Conservation (phyloP, 768 basidiomycete species). For the Austroboletus festivus region DNA sequence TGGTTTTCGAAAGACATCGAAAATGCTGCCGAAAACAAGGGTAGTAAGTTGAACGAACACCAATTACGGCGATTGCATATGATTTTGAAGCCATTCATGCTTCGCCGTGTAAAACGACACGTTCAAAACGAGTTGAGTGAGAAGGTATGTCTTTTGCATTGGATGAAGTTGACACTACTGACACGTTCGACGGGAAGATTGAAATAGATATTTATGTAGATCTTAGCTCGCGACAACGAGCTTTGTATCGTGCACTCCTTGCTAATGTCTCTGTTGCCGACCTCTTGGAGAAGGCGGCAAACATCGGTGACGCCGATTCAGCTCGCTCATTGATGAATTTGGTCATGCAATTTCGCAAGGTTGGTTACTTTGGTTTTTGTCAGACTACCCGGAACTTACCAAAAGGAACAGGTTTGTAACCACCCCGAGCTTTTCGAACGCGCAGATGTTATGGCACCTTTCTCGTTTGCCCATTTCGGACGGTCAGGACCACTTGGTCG, state of each 20-base stretch:
- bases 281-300: slow-evolving; percentile 88
- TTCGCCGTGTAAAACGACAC: slow-evolving; percentile 93
- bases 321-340: slow-evolving; percentile 97
- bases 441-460: slow-evolving; percentile 91
- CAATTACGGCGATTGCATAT: slow-evolving; percentile 94
- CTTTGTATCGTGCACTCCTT: slow-evolving; percentile 83
- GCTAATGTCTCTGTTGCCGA: slow-evolving; percentile 95
- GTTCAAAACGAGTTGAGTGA: slow-evolving; percentile 99
- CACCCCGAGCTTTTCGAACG: slow-evolving; percentile 98
- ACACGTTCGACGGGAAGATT: slow-evolving; percentile 79
- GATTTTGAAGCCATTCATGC: slow-evolving; percentile 99
- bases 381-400: slow-evolving; percentile 4
- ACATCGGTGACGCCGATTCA: slow-evolving; percentile 86
- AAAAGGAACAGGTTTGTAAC: slow-evolving; percentile 74
- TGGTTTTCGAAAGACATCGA: slow-evolving; percentile 99
- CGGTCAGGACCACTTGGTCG: slow-evolving; percentile 78
- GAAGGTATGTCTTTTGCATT: slow-evolving; percentile 56
- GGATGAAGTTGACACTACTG: slow-evolving; percentile 72
- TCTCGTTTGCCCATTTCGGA: slow-evolving; percentile 83
- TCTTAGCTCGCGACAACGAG: slow-evolving; percentile 87
- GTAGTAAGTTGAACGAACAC: slow-evolving; percentile 88
- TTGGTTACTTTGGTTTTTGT: slow-evolving; percentile 28
- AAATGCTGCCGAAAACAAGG: slow-evolving; percentile 89
- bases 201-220: slow-evolving; percentile 95
- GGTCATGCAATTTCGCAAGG: slow-evolving; percentile 99